Base-by-base conservation (phyloP, 768 basidiomycete genomes). In the Kwoniella dejecticola region DNA sequence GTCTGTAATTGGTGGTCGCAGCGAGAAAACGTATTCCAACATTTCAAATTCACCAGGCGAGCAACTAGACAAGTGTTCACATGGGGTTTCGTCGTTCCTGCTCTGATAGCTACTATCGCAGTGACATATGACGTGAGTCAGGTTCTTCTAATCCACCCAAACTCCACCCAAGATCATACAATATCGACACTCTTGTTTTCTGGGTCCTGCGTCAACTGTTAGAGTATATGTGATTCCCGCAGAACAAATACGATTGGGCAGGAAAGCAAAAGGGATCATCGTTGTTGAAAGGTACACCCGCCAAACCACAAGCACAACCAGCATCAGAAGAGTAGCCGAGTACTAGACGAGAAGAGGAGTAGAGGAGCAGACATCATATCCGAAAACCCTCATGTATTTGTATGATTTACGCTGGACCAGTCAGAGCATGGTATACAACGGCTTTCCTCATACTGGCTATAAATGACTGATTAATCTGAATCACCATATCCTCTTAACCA, bases 401-500 rank as follows among this genome's bases (percentile, higher is more conserved):
- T 48, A 60, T 29, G 41, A 31, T 17, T 24, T 50, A 48, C 24
- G 13, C 12, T 4, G 33, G 26, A n/a, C n/a, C n/a, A n/a, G n/a
- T n/a, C n/a, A n/a, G n/a, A n/a, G n/a, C n/a, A n/a, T n/a, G n/a
- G n/a, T n/a, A n/a, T n/a, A n/a, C n/a, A n/a, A n/a, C n/a, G n/a
- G n/a, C n/a, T n/a, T n/a, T n/a, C n/a, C n/a, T n/a, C n/a, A n/a
- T n/a, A n/a, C n/a, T n/a, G n/a, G n/a, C n/a, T n/a, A n/a, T n/a
- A n/a, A n/a, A n/a, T n/a, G n/a, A n/a, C n/a, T n/a, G n/a, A n/a
- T n/a, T n/a, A n/a, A n/a, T n/a, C n/a, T 53, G 52, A 24, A 36
- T 36, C 15, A 87, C 85, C 85, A 94, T 45, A 95, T 94, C 53
- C 90, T 83, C 75, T 95, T 95, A 46, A 95, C 89, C 93, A 97